Base-by-base conservation (phyloP, 768 basidiomycete species). In the Tubosaeta sp. region DNA sequence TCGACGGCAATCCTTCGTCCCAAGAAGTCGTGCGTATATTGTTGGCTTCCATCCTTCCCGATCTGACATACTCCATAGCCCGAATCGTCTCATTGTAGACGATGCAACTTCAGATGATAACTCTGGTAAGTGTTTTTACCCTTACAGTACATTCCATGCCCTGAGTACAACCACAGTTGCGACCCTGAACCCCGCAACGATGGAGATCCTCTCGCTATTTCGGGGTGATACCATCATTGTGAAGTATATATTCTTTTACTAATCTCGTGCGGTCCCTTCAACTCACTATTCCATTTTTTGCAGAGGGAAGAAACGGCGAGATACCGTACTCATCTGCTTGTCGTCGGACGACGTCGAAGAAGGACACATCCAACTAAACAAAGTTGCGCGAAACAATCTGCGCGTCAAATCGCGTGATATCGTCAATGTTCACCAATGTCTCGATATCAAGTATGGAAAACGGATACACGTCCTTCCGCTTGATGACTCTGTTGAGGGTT, bases 401-500 rank as follows among this genome's bases (percentile, higher is more conserved):
- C 91, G 95, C 50, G 92, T 98, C 61, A 98, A 97, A 76, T 85
- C 98, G 39, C 95, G 91, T 39, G 97, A 99, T 71, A 80, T 98
- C 50, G 93, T 93, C 67, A 91, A 90, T 56, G 94, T 99, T 1
- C 95, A 98, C 71, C 84, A 91, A 63, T 97, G 95, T 68, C 82
- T 88, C 54, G 95, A 98, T 65, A 97, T 98, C 79, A 97, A 97
- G 73, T 99, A 99, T 70, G 97, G 97, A 59, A 98, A 99, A 70
- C 87, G 95, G 50, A 84, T 99, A 37, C 97, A 98, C 68, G 82
- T 99, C 54, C 78, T 99, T 14, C 97, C 97, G 2, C 98, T 99
- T 66, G 97, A 97, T 63, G 97, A 99, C 75, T 98, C 97, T 6
- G 76, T 98, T 55, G 97, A 99, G 76, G 97, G 95, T 61, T 80